Conservation (phyloP, 2,329 filamentous ascomycete genomes). For the Sporothrix dimorphospora region DNA sequence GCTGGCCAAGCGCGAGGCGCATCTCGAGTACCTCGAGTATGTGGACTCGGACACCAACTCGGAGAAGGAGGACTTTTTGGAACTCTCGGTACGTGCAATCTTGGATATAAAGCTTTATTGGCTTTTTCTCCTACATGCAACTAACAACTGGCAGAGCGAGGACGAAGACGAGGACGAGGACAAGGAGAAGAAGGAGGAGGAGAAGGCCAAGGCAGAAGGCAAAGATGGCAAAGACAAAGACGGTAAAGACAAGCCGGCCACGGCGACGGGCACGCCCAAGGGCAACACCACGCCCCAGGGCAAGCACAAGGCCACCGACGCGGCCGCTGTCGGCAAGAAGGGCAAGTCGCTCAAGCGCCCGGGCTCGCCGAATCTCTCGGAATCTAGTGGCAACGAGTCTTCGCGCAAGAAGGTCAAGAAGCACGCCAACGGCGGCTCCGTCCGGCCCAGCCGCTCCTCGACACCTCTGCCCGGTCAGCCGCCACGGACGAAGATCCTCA, state of each 20-base stretch:
- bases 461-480: conserved; percentile 58
- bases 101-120: background rate
- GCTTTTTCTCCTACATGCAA: conserved; percentile 11
- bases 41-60: conserved; percentile 76
- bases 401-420: conserved; percentile 77
- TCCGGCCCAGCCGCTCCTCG: conserved; percentile 56
- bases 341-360: conserved; percentile 74
- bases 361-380: conserved; percentile 84
- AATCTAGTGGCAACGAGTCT: conserved; percentile 90
- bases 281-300: conserved; percentile 63
- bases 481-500: conserved; percentile 36
- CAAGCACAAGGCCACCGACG: conserved; percentile 49
- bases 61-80: conserved; percentile 42
- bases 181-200: conserved; percentile 40
- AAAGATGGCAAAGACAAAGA: conserved; percentile 67
- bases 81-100: conserved; percentile 40
- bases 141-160: conserved; percentile 46
- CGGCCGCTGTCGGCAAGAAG: conserved; percentile 52
- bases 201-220: conserved; percentile 39
- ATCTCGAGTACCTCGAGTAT: conserved; percentile 85
- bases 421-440: conserved; percentile 51
- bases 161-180: conserved; percentile 33
- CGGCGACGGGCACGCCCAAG: conserved; percentile 65
- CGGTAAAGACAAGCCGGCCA: conserved; percentile 49
- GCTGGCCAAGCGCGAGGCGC: conserved; percentile 81